Evolutionary conservation across 2,329 filamentous ascomycete genomes (phyloP), one percentile per base, ranked within the genome.

Genomic region (Cryphonectria japonica): DNA sequence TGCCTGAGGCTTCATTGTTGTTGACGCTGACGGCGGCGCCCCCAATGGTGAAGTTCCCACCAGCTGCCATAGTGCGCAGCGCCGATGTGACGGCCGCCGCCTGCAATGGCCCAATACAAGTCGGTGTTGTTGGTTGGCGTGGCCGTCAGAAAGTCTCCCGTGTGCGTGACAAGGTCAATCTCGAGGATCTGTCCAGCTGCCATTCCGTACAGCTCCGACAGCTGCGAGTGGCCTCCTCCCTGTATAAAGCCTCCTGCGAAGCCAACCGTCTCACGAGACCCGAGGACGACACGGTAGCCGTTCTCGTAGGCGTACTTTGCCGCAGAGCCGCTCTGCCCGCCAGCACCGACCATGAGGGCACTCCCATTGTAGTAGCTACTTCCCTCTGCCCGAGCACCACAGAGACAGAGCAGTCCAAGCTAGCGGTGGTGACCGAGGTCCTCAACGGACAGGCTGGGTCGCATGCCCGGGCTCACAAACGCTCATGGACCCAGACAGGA

Each of bases 151-250:
- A 83, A 78, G 5, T 76, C 72, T 2, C 85, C 85, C 54, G 82
- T 79, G 4, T 83, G 80, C 9, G 82, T 84, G 43, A 87, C 81
- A 26, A 87, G 79, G 67, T 86, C 80, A 68, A 83, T 81, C 41
- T 82, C 80, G 29, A 87, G 78, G n/a, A 84, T 80, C 73, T 85
- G 82, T 75, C 86, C 85, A 13, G 82, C 82, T 13, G 80, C 84
- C 75, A 87, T 80, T 69, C 87, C 81, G 72, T 85, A 86, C 37
- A 83, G 77, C 61, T 82, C 82, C 37, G 82, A 83, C 64, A 89
- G 75, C 2, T 85, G 85, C 19, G 84, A 85, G 75, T 89, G 86
- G 0, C 87, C 87, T 61, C 85, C 87, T n/a, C 85, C 86, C 71
- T 84, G 77, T 41, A 82, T 81, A 72, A 82, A 84, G 13, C 83